Percentiles rank a stretch among this genome's conserved stretches.
phyloP scores from a whole-genome alignment of 2,329 filamentous ascomycete genomes.

The Helminthosporium solani region DNA sequence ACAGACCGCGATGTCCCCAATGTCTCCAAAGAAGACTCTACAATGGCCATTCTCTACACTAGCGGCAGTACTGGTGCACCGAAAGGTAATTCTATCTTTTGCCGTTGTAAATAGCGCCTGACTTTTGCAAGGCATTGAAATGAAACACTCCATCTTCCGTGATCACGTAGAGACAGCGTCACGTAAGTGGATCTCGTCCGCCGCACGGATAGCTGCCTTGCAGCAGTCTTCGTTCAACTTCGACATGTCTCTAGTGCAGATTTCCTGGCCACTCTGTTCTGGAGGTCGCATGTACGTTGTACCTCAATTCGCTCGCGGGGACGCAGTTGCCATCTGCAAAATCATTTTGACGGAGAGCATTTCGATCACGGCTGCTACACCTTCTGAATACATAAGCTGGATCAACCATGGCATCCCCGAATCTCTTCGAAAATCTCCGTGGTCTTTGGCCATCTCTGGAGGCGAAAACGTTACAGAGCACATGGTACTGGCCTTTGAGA shows the following conservation, averaged over 20 bases:
- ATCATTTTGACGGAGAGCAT: constrained; percentile 39
- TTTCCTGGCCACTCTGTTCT: constrained; percentile 42
- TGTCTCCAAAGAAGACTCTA: constrained; percentile 29
- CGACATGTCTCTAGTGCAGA: constrained; percentile 44
- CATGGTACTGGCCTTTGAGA: constrained; percentile 1
- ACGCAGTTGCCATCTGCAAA: constrained; percentile 36
- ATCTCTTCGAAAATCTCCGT: constrained; percentile 18
- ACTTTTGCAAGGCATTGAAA: no score
- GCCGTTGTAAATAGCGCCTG: no score
- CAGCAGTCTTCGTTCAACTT: constrained; percentile 46
- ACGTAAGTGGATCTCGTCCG: neutral
- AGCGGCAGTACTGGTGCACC: constrained; percentile 12
- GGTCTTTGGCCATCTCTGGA: constrained; percentile 30
- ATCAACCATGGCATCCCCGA: constrained; percentile 14
- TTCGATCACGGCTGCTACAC: constrained; percentile 42
- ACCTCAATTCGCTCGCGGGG: constrained; percentile 26
- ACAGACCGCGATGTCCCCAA: neutral
- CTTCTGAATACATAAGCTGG: constrained; percentile 42
- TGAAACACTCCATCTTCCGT: no score
- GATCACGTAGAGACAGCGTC: neutral
- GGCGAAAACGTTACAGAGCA: constrained; percentile 6
- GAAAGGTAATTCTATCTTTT: no score
- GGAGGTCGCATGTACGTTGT: constrained; percentile 44
- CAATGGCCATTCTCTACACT: constrained; percentile 2
- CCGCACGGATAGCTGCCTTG: no score